phyloP scores from a whole-genome alignment of 495 filamentous ascomycete species.

The Aspergillus diversus region DNA sequence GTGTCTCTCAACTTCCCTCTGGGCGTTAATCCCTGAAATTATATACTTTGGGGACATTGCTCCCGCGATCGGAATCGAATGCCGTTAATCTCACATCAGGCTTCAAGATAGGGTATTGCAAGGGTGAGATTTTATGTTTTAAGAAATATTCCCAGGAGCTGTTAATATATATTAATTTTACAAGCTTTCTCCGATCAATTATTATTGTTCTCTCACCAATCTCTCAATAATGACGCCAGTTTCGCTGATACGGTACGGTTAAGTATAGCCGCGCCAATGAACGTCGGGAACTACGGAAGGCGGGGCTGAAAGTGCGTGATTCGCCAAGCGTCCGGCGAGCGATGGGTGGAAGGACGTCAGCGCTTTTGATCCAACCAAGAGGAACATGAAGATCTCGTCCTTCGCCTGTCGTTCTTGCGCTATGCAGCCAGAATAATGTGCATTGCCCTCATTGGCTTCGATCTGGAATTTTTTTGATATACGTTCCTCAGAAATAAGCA shows the following conservation, averaged over 20 bases:
- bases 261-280: background rate
- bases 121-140: no score
- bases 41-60: no score
- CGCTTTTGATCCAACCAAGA: constrained; percentile 3
- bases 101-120: no score
- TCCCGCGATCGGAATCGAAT: no score
- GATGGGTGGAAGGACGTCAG: constrained; percentile 13
- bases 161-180: no score
- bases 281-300: background rate
- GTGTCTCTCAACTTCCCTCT: no score
- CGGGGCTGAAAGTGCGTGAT: constrained; percentile 7
- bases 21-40: no score
- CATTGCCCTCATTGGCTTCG: constrained; percentile 2
- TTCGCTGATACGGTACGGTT: background rate
- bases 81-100: no score
- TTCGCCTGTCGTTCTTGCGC: background rate
- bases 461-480: background rate
- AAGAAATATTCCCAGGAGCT: no score
- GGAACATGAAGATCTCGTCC: background rate
- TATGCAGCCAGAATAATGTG: constrained; percentile 11
- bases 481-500: background rate
- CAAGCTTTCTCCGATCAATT: no score
- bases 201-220: no score
- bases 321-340: background rate
- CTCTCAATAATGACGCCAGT: background rate